Conservation (phyloP, 2,329 filamentous ascomycete species). For the Xylariaceae sp. region DNA sequence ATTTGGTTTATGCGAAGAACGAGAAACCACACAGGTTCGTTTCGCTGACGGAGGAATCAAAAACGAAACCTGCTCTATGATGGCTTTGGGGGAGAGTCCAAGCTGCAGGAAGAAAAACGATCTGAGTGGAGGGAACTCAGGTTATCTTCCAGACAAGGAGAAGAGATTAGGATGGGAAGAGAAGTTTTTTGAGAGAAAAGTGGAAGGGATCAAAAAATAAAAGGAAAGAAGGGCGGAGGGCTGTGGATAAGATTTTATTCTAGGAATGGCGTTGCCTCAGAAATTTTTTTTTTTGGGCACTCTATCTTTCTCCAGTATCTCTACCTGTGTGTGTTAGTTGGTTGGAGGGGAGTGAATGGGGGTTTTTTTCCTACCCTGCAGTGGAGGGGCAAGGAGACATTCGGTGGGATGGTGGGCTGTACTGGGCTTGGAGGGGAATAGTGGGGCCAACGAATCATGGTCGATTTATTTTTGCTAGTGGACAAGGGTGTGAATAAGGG, state of each 20-base stretch:
- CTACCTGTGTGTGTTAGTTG: constrained; percentile 2
- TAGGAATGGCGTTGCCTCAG: constrained; percentile 20
- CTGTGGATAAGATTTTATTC: constrained; percentile 30
- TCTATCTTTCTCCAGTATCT: background rate
- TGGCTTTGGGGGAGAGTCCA: constrained; percentile 15
- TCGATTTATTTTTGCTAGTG: constrained; percentile 10
- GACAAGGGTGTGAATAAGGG: background rate
- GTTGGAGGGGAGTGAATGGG: constrained; percentile 10
- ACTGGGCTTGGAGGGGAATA: background rate
- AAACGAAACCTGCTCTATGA: constrained; percentile 26
- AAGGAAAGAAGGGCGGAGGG: constrained; percentile 18
- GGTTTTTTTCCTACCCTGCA: constrained; percentile 1
- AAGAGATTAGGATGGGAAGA: constrained; percentile 15
- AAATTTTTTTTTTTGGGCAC: constrained; percentile 21
- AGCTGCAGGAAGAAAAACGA: constrained; percentile 19
- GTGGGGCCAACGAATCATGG: constrained; percentile 19
- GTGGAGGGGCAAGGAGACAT: constrained; percentile 23
- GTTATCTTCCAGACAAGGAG: constrained; percentile 29
- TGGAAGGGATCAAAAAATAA: background rate
- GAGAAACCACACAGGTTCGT: constrained; percentile 20
- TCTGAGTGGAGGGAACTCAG: constrained; percentile 30
- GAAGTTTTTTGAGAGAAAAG: constrained; percentile 17
- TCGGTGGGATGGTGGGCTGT: constrained; percentile 25
- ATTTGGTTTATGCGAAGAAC: constrained; percentile 9
- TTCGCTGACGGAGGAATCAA: constrained; percentile 29